Conservation (phyloP, 2,329 filamentous ascomycete species). For the Akanthomyces uredinophilus region DNA sequence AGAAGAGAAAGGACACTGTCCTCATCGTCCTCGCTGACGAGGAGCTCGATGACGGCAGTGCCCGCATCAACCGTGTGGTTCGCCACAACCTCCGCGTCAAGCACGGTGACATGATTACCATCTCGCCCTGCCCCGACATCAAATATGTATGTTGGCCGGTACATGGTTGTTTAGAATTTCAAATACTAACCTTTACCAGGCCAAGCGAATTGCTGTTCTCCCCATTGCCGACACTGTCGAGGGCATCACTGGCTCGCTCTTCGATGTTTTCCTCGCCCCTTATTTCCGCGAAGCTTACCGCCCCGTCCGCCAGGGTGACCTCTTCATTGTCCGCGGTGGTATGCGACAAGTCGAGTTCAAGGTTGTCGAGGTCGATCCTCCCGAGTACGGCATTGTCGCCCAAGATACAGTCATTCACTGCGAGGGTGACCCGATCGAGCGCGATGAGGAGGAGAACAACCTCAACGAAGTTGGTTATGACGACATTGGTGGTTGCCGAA, state of each 20-base stretch:
- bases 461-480: slow-evolving; percentile 98
- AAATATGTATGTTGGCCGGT: slow-evolving; percentile 79
- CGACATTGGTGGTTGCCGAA: slow-evolving; percentile 97
- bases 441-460: slow-evolving; percentile 98
- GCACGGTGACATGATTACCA: slow-evolving; percentile 95
- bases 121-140: slow-evolving; percentile 97
- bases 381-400: slow-evolving; percentile 97
- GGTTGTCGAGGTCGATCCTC: slow-evolving; percentile 96
- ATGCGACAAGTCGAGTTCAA: slow-evolving; percentile 99
- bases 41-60: slow-evolving; percentile 94
- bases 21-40: slow-evolving; percentile 96
- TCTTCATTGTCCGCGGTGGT: slow-evolving; percentile 94
- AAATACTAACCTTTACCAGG: slow-evolving; percentile 48
- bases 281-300: slow-evolving; percentile 99
- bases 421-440: slow-evolving; percentile 90
- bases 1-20: slow-evolving; percentile 99
- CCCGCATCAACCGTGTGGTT: slow-evolving; percentile 96
- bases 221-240: slow-evolving; percentile 98
- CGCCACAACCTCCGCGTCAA: slow-evolving; percentile 98
- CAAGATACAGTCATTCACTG: slow-evolving; percentile 99
- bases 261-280: slow-evolving; percentile 97
- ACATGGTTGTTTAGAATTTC: background rate
- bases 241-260: slow-evolving; percentile 93
- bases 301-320: slow-evolving; percentile 92
- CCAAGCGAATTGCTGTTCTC: slow-evolving; percentile 97